Percentiles rank a stretch among this genome's conserved stretches.
Evolutionary conservation across 2,329 filamentous ascomycete genomes (phyloP).

Genomic region (Calonectria crousiana): DNA sequence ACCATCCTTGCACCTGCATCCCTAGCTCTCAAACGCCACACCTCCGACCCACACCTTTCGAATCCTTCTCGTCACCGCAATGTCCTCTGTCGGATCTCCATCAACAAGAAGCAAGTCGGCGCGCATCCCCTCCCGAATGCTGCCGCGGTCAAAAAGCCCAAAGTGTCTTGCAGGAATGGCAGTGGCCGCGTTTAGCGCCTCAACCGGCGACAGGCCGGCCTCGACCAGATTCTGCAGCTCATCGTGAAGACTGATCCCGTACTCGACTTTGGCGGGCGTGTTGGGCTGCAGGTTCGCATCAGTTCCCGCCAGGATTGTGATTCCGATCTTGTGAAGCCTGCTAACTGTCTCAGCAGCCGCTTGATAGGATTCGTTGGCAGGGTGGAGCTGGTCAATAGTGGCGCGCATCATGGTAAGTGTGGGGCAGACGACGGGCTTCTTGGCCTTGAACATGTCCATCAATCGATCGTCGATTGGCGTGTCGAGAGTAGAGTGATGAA

Average conservation of each 20-base stretch:
- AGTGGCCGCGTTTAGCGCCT: slow-evolving; percentile 9
- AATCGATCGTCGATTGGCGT: slow-evolving; percentile 12
- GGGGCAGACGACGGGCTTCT: slow-evolving; percentile 11
- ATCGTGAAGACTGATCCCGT: slow-evolving; percentile 5
- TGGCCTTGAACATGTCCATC: slow-evolving; percentile 9
- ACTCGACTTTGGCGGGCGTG: not conserved
- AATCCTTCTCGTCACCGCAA: not conserved
- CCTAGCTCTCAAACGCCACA: not conserved
- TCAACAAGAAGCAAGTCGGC: slow-evolving; percentile 17
- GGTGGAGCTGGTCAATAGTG: slow-evolving; percentile 8
- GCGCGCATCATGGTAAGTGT: slow-evolving; percentile 22
- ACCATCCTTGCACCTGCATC: not conserved
- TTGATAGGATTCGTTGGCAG: slow-evolving; percentile 7
- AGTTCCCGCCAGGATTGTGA: not conserved
- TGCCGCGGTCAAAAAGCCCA: slow-evolving; percentile 10
- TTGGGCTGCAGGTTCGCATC: slow-evolving; percentile 14
- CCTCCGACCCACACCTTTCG: slow-evolving; percentile 7
- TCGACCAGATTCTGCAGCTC: slow-evolving; percentile 7
- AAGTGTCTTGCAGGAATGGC: slow-evolving; percentile 3
- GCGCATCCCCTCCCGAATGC: slow-evolving; percentile 17
- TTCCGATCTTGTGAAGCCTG: not conserved
- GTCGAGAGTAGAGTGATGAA: slow-evolving; percentile 20
- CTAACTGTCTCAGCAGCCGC: slow-evolving; percentile 12
- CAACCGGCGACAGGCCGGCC: not conserved
- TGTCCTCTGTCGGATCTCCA: slow-evolving; percentile 16